Percentiles rank a stretch among this genome's conserved stretches.
These are phyloP conservation scores for Oehlia diaphana DNA, from an alignment of 192 early-diverging fungal genomes.

Conservation along the genomic window DNA sequence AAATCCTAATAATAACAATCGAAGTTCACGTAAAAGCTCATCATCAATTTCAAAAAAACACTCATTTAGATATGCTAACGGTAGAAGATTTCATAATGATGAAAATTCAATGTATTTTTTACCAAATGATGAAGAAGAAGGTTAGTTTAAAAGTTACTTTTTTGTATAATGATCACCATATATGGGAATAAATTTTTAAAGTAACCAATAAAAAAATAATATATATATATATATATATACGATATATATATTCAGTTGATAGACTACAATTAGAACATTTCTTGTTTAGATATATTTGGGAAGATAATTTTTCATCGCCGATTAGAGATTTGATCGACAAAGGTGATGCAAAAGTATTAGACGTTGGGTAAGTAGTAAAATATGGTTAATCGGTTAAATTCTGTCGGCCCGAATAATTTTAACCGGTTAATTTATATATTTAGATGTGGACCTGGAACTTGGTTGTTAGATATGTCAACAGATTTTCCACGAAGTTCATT, in stretches of 20 bases:
- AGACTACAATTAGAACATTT: constrained; percentile 11
- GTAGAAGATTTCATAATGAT: constrained; percentile 43
- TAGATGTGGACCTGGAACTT: constrained; percentile 35
- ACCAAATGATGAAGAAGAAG: constrained; percentile 49
- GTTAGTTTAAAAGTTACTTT: background rate
- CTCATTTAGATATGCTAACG: constrained; percentile 11
- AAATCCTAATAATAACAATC: no score
- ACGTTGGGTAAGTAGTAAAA: constrained; percentile 13
- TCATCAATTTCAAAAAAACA: background rate
- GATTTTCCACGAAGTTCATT: constrained; percentile 49
- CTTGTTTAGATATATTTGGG: constrained; percentile 5
- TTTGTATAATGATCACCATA: no score
- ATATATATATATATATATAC: no score
- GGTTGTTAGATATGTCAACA: constrained; percentile 50
- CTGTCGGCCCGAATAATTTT: no score
- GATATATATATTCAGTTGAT: background rate
- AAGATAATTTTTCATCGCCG: constrained; percentile 12
- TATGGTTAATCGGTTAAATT: no score
- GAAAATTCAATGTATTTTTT: constrained; percentile 43
- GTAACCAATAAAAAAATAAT: no score
- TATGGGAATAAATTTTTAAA: no score
- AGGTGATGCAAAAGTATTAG: constrained; percentile 17
- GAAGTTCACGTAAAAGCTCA: no score
- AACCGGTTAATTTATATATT: no score
- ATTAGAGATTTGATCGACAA: background rate